A percentile compares a stretch with the other conserved stretches of the same genome.
Conservation (phyloP, 768 basidiomycete species). For the Flagelloscypha sp. region DNA sequence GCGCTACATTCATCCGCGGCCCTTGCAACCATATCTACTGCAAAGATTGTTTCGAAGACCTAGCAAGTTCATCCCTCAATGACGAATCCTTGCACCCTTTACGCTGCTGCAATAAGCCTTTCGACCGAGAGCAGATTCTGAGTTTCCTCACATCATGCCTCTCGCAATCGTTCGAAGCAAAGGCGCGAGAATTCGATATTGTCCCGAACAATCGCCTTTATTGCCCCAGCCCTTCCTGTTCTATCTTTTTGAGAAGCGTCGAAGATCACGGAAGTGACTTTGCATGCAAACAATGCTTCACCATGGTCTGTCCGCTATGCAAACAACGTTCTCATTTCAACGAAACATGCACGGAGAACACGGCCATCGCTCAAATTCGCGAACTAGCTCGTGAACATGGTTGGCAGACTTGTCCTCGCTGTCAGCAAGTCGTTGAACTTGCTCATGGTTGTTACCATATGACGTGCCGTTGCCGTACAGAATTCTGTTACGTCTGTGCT, state of each 20-base stretch:
- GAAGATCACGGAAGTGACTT: constrained; percentile 13
- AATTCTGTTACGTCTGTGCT: constrained; percentile 65
- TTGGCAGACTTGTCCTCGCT: constrained; percentile 62
- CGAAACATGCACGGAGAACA: constrained; percentile 34
- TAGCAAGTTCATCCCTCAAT: constrained; percentile 31
- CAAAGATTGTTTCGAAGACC: constrained; percentile 29
- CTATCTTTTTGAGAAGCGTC: constrained; percentile 42
- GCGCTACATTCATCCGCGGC: constrained; percentile 22
- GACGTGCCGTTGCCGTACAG: constrained; percentile 45
- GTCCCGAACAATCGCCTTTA: constrained; percentile 39
- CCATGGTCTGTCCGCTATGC: constrained; percentile 38
- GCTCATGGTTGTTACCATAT: constrained; percentile 56
- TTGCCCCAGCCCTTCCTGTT: constrained; percentile 40
- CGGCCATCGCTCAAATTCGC: constrained; percentile 30
- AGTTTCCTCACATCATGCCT: constrained; percentile 22
- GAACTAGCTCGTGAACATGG: constrained; percentile 34
- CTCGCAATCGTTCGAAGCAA: constrained; percentile 27
- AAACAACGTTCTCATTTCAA: constrained; percentile 36
- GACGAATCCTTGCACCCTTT: constrained; percentile 49
- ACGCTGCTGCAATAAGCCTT: constrained; percentile 36
- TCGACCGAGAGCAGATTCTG: constrained; percentile 20
- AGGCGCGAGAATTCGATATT: constrained; percentile 38
- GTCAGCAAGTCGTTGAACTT: constrained; percentile 48
- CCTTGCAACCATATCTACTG: constrained; percentile 44
- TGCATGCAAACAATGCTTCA: constrained; percentile 32